Evolutionary conservation across 208 protist genomes (phyloP).

Genomic region (Vickermania ingenoplastis): DNA sequence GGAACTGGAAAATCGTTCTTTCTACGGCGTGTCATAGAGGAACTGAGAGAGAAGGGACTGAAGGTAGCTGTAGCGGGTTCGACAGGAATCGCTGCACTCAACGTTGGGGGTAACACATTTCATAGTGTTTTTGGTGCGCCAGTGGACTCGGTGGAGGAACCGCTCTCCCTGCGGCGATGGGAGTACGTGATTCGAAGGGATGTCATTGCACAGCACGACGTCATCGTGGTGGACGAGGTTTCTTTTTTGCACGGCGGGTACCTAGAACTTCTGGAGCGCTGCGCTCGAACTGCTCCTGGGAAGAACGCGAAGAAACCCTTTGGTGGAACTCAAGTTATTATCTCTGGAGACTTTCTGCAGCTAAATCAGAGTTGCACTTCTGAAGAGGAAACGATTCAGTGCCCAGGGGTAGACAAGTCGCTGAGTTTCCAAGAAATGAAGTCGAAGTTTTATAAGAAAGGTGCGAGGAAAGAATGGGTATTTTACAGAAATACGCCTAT

Average conservation of each 20-base stretch:
- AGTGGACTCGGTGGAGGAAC: conserved; percentile 12
- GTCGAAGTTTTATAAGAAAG: neutral
- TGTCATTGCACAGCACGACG: conserved; percentile 22
- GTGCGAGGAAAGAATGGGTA: neutral
- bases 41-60: conserved; percentile 15
- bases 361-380: conserved; percentile 15
- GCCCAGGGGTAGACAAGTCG: neutral
- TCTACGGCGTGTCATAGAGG: conserved; percentile 21
- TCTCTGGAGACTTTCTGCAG: conserved; percentile 84
- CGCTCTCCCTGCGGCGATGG: neutral
- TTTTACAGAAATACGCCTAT: conserved; percentile 38
- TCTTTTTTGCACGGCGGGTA: conserved; percentile 57
- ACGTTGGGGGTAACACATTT: conserved; percentile 67
- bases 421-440: neutral
- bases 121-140: conserved; percentile 60
- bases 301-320: conserved; percentile 30
- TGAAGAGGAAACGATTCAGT: neutral
- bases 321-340: conserved; percentile 78
- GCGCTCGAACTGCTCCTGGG: conserved; percentile 16
- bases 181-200: conserved; percentile 7
- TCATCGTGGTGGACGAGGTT: conserved; percentile 77
- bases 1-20: conserved; percentile 67
- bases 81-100: conserved; percentile 57
- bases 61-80: conserved; percentile 46
- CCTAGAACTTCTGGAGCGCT: conserved; percentile 33